These are phyloP conservation scores for Casaregolazyma lundiana DNA, from an alignment of 1,139 yeast species.

Conservation along the genomic window DNA sequence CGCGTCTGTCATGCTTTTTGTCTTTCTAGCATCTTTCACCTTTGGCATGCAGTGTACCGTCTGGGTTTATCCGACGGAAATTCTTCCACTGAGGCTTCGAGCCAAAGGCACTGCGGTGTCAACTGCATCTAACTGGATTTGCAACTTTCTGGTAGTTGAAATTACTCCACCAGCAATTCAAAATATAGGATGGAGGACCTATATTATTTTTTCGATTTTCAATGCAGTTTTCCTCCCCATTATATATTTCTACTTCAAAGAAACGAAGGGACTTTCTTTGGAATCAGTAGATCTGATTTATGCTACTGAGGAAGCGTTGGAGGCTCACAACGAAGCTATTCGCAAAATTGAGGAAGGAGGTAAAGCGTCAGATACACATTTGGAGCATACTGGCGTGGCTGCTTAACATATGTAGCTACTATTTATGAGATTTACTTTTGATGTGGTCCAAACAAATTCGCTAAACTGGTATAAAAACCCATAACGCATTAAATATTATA, in stretches of 20 bases:
- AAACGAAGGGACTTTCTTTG: constrained; percentile 37
- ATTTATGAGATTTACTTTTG: no score
- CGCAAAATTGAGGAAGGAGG: background rate
- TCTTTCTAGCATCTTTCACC: constrained; percentile 24
- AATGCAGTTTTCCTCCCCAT: constrained; percentile 56
- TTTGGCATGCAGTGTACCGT: constrained; percentile 21
- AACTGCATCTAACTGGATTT: constrained; percentile 75
- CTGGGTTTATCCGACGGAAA: constrained; percentile 73
- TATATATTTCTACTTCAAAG: constrained; percentile 44
- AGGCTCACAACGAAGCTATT: constrained; percentile 13
- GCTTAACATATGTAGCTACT: no score
- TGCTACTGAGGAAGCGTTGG: constrained; percentile 16
- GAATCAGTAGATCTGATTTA: constrained; percentile 44
- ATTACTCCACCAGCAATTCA: constrained; percentile 45
- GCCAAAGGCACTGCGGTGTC: constrained; percentile 70
- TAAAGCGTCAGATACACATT: no score
- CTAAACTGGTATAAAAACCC: no score
- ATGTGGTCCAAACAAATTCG: no score
- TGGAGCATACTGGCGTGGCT: no score
- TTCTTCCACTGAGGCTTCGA: constrained; percentile 64
- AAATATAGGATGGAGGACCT: constrained; percentile 41
- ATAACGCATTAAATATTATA: no score
- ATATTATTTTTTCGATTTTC: constrained; percentile 36
- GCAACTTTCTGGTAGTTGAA: constrained; percentile 67
- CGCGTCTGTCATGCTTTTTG: constrained; percentile 20